Evolutionary conservation across 768 basidiomycete genomes (phyloP), one percentile per base, ranked within the genome.

Genomic region (Butyriboletus loyo): DNA sequence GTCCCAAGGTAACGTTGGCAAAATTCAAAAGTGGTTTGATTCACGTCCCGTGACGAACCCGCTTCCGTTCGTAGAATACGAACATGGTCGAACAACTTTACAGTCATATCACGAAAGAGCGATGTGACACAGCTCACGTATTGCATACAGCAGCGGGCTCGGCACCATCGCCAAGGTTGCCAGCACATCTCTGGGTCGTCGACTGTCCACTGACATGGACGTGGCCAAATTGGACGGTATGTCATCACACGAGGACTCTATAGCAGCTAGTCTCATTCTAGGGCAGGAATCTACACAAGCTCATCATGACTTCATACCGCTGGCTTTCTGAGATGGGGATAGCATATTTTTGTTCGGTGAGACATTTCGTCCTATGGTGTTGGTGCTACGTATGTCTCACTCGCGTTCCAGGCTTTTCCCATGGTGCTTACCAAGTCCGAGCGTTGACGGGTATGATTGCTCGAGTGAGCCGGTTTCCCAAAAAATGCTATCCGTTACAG

Each of bases 391-490:
- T 21, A 7, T 25, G 9, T 32, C 57, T 59, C 21, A 65, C 27
- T 10, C 43, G 5, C 17, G 8, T 27, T 31, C 7, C 34, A 78
- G 76, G 76, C 4, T 78, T 74, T 55, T 77, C 77, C 2, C 74
- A 77, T n/a, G 77, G 76, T 6, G 77, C 75, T 15, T 79, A 76
- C 53, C 77, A 77, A 58, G 74, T 71, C 4, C 70, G 77, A 25
- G 71, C 65, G 1, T 44, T 78, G 36, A 73, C 77, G 3, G 77
- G 65, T 21, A 78, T 78, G 77, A 75, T 77, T 19, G 52, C 71
- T n/a, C 66, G 52, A 48, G 77, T 73, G 45, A 46, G 62, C 3
- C n/a, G 42, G 19, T 21, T 46, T 35, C n/a, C n/a, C 10, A 13
- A 7, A 21, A 2, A 0, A 8, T 22, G 4, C 1, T 5, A 10